Conservation (phyloP, 148 eudicot genomes). For the Rhododendron molle region DNA sequence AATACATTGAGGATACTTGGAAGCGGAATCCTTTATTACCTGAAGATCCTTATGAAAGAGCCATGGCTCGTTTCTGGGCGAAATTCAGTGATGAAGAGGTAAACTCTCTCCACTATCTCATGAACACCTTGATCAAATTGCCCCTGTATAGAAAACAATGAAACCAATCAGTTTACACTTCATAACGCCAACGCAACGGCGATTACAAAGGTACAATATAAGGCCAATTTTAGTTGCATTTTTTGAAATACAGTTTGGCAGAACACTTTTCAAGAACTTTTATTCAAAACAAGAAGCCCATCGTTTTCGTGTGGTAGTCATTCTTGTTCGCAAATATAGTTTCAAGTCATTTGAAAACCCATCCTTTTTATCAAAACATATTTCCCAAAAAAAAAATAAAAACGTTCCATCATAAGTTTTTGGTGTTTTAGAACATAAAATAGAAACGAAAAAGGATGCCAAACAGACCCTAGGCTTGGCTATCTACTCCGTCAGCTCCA, state of each 20-base stretch:
- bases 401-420: too few relatives aligned
- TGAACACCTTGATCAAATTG: not conserved
- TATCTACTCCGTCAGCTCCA: not conserved
- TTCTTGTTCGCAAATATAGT: too few relatives aligned
- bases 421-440: not conserved
- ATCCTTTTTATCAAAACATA: too few relatives aligned
- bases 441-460: not conserved
- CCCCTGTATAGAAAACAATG: not conserved
- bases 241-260: too few relatives aligned
- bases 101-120: not conserved
- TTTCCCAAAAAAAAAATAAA: too few relatives aligned
- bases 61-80: slow-evolving; percentile 40
- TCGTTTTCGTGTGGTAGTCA: too few relatives aligned
- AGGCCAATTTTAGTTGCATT: too few relatives aligned
- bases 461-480: not conserved
- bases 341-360: too few relatives aligned
- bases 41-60: slow-evolving; percentile 30
- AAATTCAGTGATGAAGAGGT: slow-evolving; percentile 32
- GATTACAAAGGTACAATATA: not conserved
- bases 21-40: not conserved
- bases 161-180: not conserved
- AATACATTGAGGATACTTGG: slow-evolving; percentile 35
- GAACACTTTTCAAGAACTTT: too few relatives aligned
- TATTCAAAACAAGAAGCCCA: too few relatives aligned
- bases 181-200: not conserved